These are phyloP conservation scores for Diospyros lotus DNA, from an alignment of 148 eudicot genomes.

Conservation along the genomic window DNA sequence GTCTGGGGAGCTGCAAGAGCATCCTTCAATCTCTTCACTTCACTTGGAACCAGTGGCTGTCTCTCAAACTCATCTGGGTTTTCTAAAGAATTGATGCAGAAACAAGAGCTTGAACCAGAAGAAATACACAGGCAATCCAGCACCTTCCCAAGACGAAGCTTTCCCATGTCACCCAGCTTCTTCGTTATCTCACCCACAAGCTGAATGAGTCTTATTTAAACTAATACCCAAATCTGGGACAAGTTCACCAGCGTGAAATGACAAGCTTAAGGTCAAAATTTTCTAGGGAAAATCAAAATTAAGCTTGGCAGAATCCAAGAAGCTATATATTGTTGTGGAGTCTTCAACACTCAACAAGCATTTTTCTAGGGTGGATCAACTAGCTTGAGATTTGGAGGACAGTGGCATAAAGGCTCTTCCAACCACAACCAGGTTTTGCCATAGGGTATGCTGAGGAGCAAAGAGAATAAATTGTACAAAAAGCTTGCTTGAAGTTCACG, in stretches of 20 bases:
- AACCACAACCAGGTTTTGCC: constrained; percentile 19
- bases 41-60: constrained; percentile 54
- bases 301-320: constrained; percentile 37
- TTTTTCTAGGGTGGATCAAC: constrained; percentile 17
- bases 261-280: constrained; percentile 41
- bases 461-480: constrained; percentile 16
- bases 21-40: constrained; percentile 55
- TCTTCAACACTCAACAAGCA: background rate
- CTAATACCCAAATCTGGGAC: constrained; percentile 5
- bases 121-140: constrained; percentile 64
- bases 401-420: background rate
- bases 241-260: constrained; percentile 25
- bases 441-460: constrained; percentile 19
- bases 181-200: background rate
- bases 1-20: constrained; percentile 54
- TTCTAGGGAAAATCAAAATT: constrained; percentile 31
- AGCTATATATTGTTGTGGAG: constrained; percentile 2
- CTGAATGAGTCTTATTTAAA: background rate
- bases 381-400: background rate
- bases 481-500: constrained; percentile 11
- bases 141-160: constrained; percentile 55
- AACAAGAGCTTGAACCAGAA: constrained; percentile 60
- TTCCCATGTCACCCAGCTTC: constrained; percentile 32
- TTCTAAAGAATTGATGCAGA: constrained; percentile 51
- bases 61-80: constrained; percentile 49